These are phyloP conservation scores for Gossypium lobatum DNA, from an alignment of 441 rosid species.

Conservation along the genomic window DNA sequence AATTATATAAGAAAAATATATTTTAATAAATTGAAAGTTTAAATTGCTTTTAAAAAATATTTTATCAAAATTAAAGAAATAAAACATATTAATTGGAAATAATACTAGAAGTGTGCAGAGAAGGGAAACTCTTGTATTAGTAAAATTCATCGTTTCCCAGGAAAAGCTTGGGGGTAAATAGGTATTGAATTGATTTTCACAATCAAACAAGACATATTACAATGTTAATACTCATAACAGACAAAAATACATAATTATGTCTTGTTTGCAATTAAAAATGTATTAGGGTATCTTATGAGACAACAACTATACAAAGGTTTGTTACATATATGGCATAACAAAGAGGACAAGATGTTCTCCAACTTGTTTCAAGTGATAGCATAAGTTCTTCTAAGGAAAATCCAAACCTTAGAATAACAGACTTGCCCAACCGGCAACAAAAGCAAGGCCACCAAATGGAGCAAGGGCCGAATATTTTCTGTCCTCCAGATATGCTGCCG, in stretches of 20 bases:
- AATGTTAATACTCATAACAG: too few relatives aligned
- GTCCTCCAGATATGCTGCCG: conserved; percentile 60
- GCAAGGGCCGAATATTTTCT: conserved; percentile 49
- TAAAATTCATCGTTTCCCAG: too few relatives aligned
- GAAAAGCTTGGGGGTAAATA: too few relatives aligned
- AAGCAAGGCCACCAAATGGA: conserved; percentile 31
- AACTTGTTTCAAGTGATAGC: neutral
- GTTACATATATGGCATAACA: neutral
- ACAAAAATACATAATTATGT: neutral
- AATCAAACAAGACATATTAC: too few relatives aligned
- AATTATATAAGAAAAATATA: too few relatives aligned
- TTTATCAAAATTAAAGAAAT: too few relatives aligned
- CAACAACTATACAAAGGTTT: neutral
- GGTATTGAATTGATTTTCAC: too few relatives aligned
- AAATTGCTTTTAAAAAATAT: too few relatives aligned
- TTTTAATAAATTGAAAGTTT: too few relatives aligned
- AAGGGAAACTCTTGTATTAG: too few relatives aligned
- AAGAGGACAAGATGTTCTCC: neutral
- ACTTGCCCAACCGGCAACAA: conserved; percentile 82
- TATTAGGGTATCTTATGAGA: neutral
- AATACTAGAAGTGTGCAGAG: too few relatives aligned
- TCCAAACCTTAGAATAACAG: conserved; percentile 48
- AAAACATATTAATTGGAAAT: too few relatives aligned
- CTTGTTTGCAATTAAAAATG: neutral
- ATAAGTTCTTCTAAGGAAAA: neutral